A percentile compares a stretch with the other conserved stretches of the same genome.
Conservation (phyloP, 345 rosid genomes). For the Brassica incana region DNA sequence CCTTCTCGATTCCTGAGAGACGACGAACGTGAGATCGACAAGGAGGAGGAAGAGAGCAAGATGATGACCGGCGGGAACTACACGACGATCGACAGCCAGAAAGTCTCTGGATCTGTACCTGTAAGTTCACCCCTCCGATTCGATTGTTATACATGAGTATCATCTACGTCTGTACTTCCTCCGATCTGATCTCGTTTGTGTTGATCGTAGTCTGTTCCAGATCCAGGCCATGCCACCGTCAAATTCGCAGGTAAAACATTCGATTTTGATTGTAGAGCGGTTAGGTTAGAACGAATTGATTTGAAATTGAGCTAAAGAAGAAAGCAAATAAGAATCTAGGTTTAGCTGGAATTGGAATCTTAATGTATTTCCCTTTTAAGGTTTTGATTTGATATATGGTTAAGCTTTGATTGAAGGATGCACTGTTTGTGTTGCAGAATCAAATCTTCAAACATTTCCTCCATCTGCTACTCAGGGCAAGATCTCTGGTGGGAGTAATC, state of each 20-base stretch:
- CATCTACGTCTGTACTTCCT: background rate
- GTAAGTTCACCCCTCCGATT: slow-evolving; percentile 45
- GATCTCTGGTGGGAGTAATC: slow-evolving; percentile 69
- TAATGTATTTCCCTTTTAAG: too few relatives aligned
- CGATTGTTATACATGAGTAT: background rate
- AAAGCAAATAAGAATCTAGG: too few relatives aligned
- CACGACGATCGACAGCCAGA: slow-evolving; percentile 81
- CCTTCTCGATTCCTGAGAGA: slow-evolving; percentile 6
- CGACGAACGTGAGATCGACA: slow-evolving; percentile 9
- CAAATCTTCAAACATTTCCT: slow-evolving; percentile 80
- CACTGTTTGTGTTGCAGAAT: slow-evolving; percentile 53
- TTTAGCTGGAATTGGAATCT: too few relatives aligned
- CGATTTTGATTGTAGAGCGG: background rate
- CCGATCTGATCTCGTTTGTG: slow-evolving; percentile 38
- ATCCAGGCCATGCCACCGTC: slow-evolving; percentile 70
- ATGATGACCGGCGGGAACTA: slow-evolving; percentile 97
- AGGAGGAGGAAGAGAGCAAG: slow-evolving; percentile 9
- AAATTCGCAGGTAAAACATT: slow-evolving; percentile 60
- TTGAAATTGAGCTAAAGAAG: slow-evolving; percentile 11
- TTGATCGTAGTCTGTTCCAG: slow-evolving; percentile 73
- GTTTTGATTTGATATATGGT: background rate
- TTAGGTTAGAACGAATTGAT: slow-evolving; percentile 8
- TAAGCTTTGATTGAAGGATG: slow-evolving; percentile 18
- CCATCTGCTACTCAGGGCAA: slow-evolving; percentile 90
- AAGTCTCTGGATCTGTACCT: slow-evolving; percentile 93